Base-by-base conservation (phyloP, 352 stramenopile species). In the Phytophthora syringae region DNA sequence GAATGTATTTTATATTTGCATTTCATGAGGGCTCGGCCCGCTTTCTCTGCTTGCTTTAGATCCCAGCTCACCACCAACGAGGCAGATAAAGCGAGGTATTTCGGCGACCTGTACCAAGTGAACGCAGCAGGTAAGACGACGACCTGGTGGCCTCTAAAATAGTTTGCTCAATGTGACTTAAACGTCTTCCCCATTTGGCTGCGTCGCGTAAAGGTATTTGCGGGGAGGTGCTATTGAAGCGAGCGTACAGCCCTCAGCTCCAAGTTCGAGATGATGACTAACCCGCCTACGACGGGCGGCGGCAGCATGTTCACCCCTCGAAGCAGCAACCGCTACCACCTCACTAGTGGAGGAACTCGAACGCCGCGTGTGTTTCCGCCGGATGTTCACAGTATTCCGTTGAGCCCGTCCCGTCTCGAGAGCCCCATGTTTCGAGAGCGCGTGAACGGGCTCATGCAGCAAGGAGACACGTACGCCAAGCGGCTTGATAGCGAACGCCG, bases 381-480 rank as follows among this genome's bases (percentile, higher is more conserved):
- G 2, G 78, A 89, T 25, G 56, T 86, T 15, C 64, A 69, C 15
- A 74, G 77, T 30, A 82, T 91, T 52, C 82, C 80, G 28, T 57
- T 89, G 18, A 91, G 82, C 60, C 82, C 81, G 49, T 89, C 84
- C 16, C 74, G 82, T 18, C 80, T 92, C 36, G 84, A 92, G 43
- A 92, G 78, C 59, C 81, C 84, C 18, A 82, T 89, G 69, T 92
- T 92, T 57, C 79, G 75, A 13, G 81, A 90, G 37, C 81, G 80
- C 27, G 77, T 92, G n/a, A 64, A 42, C 2, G 74, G 71, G 28
- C 52, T 92, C 30, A 89, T 92, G 81, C 81, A 90, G 13, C 84
- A 92, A 65, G 81, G 84, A 18, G 84, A 92, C 56, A 72, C 76
- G 37, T 92, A 90, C 62, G 81, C 84, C 18, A 92, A 92, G 67